phyloP scores from a whole-genome alignment of 2,329 filamentous ascomycete genomes.

The Elsinoe australis region DNA sequence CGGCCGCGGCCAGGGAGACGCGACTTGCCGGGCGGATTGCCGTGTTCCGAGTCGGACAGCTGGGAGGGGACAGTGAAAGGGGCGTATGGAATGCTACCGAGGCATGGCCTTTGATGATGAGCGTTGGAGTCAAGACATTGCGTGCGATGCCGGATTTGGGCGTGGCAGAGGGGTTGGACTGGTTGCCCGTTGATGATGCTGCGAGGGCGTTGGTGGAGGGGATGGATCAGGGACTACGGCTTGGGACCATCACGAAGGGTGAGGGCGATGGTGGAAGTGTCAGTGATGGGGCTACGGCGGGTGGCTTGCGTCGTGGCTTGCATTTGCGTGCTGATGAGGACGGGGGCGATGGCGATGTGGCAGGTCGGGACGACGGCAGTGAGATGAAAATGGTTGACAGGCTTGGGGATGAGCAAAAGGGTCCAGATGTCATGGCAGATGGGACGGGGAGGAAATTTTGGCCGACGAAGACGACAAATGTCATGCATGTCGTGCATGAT shows the following conservation, averaged over 20 bases:
- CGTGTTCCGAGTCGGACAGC: conserved; percentile 42
- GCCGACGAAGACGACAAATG: conserved; percentile 20
- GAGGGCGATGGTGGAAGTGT: conserved; percentile 14
- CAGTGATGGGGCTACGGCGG: background rate
- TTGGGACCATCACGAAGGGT: too few relatives aligned
- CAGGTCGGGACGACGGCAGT: conserved; percentile 13
- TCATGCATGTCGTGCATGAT: conserved; percentile 47
- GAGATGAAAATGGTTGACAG: background rate
- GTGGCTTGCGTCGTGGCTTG: background rate
- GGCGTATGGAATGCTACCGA: conserved; percentile 45
- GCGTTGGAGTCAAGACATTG: conserved; percentile 31
- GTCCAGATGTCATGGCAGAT: conserved; percentile 26
- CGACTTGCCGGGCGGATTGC: conserved; percentile 33
- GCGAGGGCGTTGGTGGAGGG: conserved; percentile 38
- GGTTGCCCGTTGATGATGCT: conserved; percentile 43
- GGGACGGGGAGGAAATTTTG: conserved; percentile 8
- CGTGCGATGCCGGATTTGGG: conserved; percentile 36
- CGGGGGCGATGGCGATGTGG: background rate
- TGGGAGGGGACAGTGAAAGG: conserved; percentile 37
- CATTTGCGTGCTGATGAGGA: background rate
- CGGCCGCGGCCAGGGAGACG: conserved; percentile 30
- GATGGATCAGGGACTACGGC: too few relatives aligned
- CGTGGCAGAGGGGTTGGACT: conserved; percentile 34
- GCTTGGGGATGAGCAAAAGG: too few relatives aligned
- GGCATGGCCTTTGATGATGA: conserved; percentile 45